Evolutionary conservation across 2,329 filamentous ascomycete genomes (phyloP).

Genomic region (Diaporthe batatas): DNA sequence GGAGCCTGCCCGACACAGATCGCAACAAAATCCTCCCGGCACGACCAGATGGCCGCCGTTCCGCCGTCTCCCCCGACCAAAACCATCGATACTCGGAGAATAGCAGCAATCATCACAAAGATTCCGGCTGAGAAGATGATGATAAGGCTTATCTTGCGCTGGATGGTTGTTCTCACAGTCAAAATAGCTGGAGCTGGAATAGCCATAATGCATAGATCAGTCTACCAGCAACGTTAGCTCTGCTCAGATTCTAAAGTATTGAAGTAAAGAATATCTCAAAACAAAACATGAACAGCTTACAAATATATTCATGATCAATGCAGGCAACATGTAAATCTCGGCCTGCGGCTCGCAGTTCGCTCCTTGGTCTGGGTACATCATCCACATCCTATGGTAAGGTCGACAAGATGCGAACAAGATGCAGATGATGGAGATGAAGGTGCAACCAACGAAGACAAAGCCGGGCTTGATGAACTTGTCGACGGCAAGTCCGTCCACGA

Average conservation of each 20-base stretch:
- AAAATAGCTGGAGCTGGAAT: constrained; percentile 53
- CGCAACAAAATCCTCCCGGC: constrained; percentile 55
- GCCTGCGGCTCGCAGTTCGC: constrained; percentile 52
- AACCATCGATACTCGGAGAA: constrained; percentile 48
- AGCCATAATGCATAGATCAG: constrained; percentile 52
- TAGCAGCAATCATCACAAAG: constrained; percentile 51
- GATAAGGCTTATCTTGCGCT: constrained; percentile 49
- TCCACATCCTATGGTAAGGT: constrained; percentile 53
- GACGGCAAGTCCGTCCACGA: constrained; percentile 53
- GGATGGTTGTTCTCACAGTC: constrained; percentile 47
- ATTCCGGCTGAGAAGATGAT: constrained; percentile 52
- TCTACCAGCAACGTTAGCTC: constrained; percentile 32
- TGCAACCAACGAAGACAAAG: constrained; percentile 49
- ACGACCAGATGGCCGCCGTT: constrained; percentile 53
- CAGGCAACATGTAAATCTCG: constrained; percentile 49
- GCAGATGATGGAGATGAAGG: constrained; percentile 47
- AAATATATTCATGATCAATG: constrained; percentile 51
- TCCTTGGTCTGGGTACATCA: constrained; percentile 54
- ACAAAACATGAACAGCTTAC: too few relatives aligned
- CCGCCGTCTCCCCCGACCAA: constrained; percentile 42
- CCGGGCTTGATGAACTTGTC: constrained; percentile 53
- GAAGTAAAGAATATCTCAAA: too few relatives aligned
- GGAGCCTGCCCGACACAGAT: constrained; percentile 55
- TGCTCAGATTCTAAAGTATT: too few relatives aligned
- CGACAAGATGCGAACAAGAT: constrained; percentile 50